Evolutionary conservation across 768 basidiomycete genomes (phyloP).

Genomic region (Guyanaporus albipodus): DNA sequence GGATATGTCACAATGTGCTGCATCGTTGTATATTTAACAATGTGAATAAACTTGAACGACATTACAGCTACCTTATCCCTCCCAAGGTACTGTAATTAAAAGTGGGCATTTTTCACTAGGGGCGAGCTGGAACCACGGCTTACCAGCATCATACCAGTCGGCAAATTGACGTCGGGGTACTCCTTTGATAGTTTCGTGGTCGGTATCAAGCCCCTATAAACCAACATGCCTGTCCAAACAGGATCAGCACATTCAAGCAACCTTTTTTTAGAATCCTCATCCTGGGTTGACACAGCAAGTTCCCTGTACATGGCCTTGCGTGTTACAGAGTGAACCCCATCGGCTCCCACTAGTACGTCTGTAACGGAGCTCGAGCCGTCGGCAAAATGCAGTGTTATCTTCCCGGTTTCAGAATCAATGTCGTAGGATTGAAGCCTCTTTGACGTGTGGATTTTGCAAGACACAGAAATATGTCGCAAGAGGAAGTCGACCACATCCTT

Average conservation of each 20-base stretch:
- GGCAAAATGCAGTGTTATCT: slow-evolving; percentile 33
- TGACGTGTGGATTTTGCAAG: slow-evolving; percentile 32
- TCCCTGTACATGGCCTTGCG: slow-evolving; percentile 26
- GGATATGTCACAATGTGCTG: slow-evolving; percentile 42
- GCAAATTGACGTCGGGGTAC: slow-evolving; percentile 28
- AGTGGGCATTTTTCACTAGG: neutral
- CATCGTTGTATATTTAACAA: neutral
- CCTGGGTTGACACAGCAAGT: slow-evolving; percentile 6
- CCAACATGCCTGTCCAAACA: slow-evolving; percentile 36
- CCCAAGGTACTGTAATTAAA: slow-evolving; percentile 19
- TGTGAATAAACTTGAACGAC: neutral
- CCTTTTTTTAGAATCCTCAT: slow-evolving; percentile 4
- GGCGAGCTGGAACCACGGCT: neutral
- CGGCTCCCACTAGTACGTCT: slow-evolving; percentile 42
- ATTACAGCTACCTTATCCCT: slow-evolving; percentile 9
- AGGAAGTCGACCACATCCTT: slow-evolving; percentile 36
- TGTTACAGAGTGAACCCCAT: slow-evolving; percentile 40
- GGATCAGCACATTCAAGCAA: slow-evolving; percentile 29
- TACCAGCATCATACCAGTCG: slow-evolving; percentile 24
- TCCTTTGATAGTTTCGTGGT: slow-evolving; percentile 27
- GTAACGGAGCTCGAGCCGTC: slow-evolving; percentile 35
- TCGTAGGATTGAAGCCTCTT: slow-evolving; percentile 34
- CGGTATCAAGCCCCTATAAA: slow-evolving; percentile 37
- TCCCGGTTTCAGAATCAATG: slow-evolving; percentile 14
- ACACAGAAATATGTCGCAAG: slow-evolving; percentile 24